These are phyloP conservation scores for Closterium sp. DNA, from an alignment of 139 green algal genomes.

Conservation along the genomic window DNA sequence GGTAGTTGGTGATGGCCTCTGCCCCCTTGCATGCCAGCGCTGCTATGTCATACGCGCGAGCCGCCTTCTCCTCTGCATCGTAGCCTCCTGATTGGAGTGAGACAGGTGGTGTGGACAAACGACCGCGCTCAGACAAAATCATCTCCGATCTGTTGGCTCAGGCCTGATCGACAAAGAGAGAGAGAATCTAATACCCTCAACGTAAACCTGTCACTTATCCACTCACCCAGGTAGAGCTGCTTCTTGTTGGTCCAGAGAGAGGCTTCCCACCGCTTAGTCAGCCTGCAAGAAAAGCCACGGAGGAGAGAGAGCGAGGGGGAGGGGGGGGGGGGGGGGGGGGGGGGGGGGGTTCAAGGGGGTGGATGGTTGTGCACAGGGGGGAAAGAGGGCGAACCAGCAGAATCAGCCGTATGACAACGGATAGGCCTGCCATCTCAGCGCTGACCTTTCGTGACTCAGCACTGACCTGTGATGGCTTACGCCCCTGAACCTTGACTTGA, in stretches of 20 bases:
- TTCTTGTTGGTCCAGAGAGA: constrained; percentile 62
- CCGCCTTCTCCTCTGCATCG: neutral
- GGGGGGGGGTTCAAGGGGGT: no score
- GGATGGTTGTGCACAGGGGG: no score
- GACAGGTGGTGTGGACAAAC: no score
- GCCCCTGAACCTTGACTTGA: neutral
- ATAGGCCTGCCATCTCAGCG: no score
- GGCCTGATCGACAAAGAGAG: neutral
- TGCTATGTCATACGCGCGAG: constrained; percentile 63
- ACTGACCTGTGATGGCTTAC: neutral
- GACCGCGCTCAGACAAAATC: no score
- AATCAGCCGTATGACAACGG: no score
- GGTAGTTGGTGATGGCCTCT: constrained; percentile 60
- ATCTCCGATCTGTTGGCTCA: no score
- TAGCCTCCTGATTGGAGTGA: neutral
- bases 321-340: no score
- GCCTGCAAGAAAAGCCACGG: constrained; percentile 38
- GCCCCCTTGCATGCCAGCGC: constrained; percentile 64
- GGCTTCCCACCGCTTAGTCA: constrained; percentile 69
- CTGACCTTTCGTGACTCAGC: neutral
- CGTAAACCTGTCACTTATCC: constrained; percentile 63
- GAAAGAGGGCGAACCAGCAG: no score
- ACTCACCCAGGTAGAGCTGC: constrained; percentile 68
- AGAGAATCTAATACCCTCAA: constrained; percentile 59
- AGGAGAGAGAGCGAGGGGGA: no score